Percentiles rank a stretch among this genome's conserved stretches.
These are phyloP conservation scores for Penicillium crystallinum DNA, from an alignment of 495 filamentous ascomycete species.

Conservation along the genomic window DNA sequence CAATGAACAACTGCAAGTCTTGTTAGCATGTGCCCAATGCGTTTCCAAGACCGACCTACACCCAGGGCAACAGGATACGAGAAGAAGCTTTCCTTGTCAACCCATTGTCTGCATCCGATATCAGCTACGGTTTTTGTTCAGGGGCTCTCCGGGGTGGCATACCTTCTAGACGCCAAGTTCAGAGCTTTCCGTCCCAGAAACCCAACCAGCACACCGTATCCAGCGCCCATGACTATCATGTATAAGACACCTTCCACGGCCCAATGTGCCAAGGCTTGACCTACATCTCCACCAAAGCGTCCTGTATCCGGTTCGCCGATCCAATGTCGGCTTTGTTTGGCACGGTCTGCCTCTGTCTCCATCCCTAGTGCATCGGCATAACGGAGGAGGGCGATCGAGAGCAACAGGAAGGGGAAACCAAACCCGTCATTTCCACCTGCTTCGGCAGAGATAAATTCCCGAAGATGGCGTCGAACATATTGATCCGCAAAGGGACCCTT, in stretches of 20 bases:
- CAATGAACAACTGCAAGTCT: too few relatives aligned
- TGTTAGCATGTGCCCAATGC: too few relatives aligned
- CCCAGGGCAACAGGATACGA: too few relatives aligned
- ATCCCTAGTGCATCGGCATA: slow-evolving; percentile 39
- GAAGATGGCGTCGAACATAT: slow-evolving; percentile 50
- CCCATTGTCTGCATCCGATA: too few relatives aligned
- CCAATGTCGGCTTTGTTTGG: too few relatives aligned
- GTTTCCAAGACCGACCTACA: too few relatives aligned
- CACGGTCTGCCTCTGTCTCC: not conserved
- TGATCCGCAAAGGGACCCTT: slow-evolving; percentile 60
- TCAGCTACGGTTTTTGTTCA: too few relatives aligned
- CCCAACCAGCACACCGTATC: slow-evolving; percentile 32
- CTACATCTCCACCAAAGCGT: slow-evolving; percentile 29
- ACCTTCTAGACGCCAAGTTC: not conserved
- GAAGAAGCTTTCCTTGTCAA: too few relatives aligned
- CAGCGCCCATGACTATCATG: slow-evolving; percentile 36
- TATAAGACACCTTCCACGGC: slow-evolving; percentile 35
- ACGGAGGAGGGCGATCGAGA: slow-evolving; percentile 50
- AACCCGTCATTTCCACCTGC: slow-evolving; percentile 59
- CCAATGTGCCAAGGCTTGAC: slow-evolving; percentile 36
- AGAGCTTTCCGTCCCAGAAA: slow-evolving; percentile 27
- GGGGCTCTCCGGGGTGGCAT: too few relatives aligned
- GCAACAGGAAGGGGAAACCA: slow-evolving; percentile 55
- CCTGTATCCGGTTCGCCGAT: slow-evolving; percentile 6
- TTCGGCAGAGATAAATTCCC: slow-evolving; percentile 60